Conservation (phyloP, 768 basidiomycete species). For the Boletus speciosus region DNA sequence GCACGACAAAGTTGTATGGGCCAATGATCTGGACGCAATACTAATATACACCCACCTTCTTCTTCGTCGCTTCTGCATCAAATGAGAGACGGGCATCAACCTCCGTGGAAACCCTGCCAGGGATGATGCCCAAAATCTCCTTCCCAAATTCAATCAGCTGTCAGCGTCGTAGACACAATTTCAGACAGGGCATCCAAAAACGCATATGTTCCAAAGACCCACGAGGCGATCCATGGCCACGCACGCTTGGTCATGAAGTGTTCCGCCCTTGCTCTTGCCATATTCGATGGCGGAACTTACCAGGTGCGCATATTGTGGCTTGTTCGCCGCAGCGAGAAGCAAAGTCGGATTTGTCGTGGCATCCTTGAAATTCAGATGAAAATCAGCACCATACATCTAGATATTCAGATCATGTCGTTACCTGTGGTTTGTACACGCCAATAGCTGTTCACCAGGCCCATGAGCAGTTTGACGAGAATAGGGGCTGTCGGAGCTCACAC, state of each 20-base stretch:
- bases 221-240: slow-evolving; percentile 85
- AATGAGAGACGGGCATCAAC: slow-evolving; percentile 96
- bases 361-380: slow-evolving; percentile 47
- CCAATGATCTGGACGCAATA: background rate
- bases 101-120: slow-evolving; percentile 96
- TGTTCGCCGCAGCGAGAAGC: slow-evolving; percentile 87
- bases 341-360: slow-evolving; percentile 96
- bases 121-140: slow-evolving; percentile 88
- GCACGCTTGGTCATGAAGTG: slow-evolving; percentile 68
- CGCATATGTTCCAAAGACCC: slow-evolving; percentile 21
- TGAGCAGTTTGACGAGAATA: slow-evolving; percentile 16
- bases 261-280: slow-evolving; percentile 75
- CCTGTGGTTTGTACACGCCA: slow-evolving; percentile 91
- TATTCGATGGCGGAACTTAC: slow-evolving; percentile 69
- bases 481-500: slow-evolving; percentile 37
- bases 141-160: slow-evolving; percentile 95
- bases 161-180: background rate
- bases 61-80: slow-evolving; percentile 83
- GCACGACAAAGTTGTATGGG: no score
- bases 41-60: slow-evolving; percentile 47
- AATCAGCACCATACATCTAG: background rate
- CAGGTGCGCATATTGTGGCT: slow-evolving; percentile 75
- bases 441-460: slow-evolving; percentile 52
- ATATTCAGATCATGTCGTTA: slow-evolving; percentile 17
- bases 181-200: background rate